Base-by-base conservation (phyloP, 805 yeast genomes). In the Candida jianshihensis region DNA sequence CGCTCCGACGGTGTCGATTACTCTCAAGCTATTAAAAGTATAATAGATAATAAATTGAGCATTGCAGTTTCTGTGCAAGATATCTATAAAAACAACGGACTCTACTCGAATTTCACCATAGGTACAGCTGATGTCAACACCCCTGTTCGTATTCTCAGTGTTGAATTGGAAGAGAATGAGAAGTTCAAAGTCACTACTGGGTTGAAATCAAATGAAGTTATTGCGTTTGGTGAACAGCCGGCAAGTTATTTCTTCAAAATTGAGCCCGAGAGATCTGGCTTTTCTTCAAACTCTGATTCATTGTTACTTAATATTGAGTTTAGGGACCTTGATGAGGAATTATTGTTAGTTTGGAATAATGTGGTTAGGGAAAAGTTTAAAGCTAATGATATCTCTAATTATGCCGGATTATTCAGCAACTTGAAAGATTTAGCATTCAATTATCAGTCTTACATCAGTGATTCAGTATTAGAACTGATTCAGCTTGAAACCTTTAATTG, bases 11-110 rank as follows among this genome's bases (percentile, higher is more conserved):
- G 40, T 2, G 20, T 31, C 4, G 19, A 13, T 5, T 35, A 41
- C 15, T 47, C 43, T 37, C 48, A 34, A 53, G 57, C 42, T 10
- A 32, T 26, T 0, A 49, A 37, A 19, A 46, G 50, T 21, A 47
- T 49, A 2, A 40, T 81, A 6, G 79, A 81, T 40, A 71, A 78
- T 6, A 57, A 73, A 1, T 61, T 85, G 26, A 65, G 73, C 5
- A 60, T 84, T 7, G 79, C 87, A 0, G 92, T 84, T 1, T 77
- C 86, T 3, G 94, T 84, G 3, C 90, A 83, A 48, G 95, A 86
- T 53, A 75, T 79, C 10, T 84, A 83, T 62, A 73, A 75, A 43
- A 55, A 71, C 3, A 54, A 70, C 14, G 59, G 65, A 20, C 59
- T 85, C 1, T 79, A 73, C 44, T 76, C 87, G 5, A 81, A 78